phyloP scores from a whole-genome alignment of 345 rosid genomes.

The Brassica rapa region DNA sequence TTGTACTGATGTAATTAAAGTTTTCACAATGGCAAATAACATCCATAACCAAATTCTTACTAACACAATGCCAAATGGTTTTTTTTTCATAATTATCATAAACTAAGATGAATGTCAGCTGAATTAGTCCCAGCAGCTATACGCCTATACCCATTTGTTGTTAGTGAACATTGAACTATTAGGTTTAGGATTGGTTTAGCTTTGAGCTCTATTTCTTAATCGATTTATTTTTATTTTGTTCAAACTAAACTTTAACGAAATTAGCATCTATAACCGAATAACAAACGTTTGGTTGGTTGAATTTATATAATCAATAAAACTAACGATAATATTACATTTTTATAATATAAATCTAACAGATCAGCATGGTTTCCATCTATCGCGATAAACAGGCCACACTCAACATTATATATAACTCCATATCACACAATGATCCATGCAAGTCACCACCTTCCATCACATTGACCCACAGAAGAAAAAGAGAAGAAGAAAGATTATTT shows the following conservation, averaged over 20 bases:
- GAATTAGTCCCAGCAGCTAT: neutral
- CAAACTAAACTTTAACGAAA: neutral
- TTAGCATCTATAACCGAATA: slow-evolving; percentile 20
- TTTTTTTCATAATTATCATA: neutral
- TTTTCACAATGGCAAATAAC: neutral
- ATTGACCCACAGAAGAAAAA: slow-evolving; percentile 24
- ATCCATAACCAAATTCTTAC: neutral
- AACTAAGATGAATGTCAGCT: neutral
- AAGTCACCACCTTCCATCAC: slow-evolving; percentile 28
- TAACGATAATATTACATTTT: neutral
- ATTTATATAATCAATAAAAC: slow-evolving; percentile 21
- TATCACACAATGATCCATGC: slow-evolving; percentile 28
- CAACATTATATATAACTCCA: slow-evolving; percentile 21
- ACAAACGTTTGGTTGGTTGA: slow-evolving; percentile 28
- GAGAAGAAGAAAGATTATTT: slow-evolving; percentile 29
- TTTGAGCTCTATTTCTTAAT: neutral
- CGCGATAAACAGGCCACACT: neutral
- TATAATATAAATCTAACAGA: neutral
- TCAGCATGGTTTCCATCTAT: slow-evolving; percentile 34
- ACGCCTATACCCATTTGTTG: neutral
- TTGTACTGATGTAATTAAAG: neutral
- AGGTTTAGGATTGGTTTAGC: neutral
- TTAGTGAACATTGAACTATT: neutral
- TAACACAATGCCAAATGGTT: neutral
- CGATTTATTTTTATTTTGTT: neutral